Percentiles rank a stretch among this genome's conserved stretches.
phyloP scores from a whole-genome alignment of 805 yeast genomes.

The Wickerhamomyces chambardii region DNA sequence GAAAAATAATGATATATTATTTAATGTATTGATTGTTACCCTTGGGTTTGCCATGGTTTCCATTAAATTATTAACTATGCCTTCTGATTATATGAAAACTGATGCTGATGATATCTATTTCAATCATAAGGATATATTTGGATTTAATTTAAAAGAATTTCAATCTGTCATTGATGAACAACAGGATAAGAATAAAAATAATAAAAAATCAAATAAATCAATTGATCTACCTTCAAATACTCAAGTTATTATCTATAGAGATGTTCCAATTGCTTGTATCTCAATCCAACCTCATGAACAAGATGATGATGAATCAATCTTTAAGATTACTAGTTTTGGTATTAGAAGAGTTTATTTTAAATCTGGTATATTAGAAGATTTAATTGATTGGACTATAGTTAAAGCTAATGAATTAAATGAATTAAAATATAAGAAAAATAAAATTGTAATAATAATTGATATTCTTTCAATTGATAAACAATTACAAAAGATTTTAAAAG shows the following conservation, averaged over 20 bases:
- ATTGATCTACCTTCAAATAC: slow-evolving; percentile 36
- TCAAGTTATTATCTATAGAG: slow-evolving; percentile 50
- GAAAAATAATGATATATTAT: slow-evolving; percentile 10
- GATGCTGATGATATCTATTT: slow-evolving; percentile 28
- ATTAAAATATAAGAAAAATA: slow-evolving; percentile 17
- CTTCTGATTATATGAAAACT: slow-evolving; percentile 39
- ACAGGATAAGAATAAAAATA: slow-evolving; percentile 6
- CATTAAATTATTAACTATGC: slow-evolving; percentile 27
- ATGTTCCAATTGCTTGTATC: slow-evolving; percentile 61
- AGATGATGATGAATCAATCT: slow-evolving; percentile 31
- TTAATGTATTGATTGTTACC: slow-evolving; percentile 27
- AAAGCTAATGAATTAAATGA: slow-evolving; percentile 33
- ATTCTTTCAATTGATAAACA: slow-evolving; percentile 42
- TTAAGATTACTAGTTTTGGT: slow-evolving; percentile 49
- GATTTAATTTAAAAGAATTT: slow-evolving; percentile 40
- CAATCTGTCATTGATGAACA: slow-evolving; percentile 20
- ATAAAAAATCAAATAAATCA: slow-evolving; percentile 17
- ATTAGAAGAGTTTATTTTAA: slow-evolving; percentile 59
- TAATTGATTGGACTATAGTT: slow-evolving; percentile 50
- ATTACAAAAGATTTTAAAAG: slow-evolving; percentile 26
- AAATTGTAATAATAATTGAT: slow-evolving; percentile 33
- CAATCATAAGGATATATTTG: slow-evolving; percentile 32
- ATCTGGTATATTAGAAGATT: slow-evolving; percentile 55
- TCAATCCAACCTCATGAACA: slow-evolving; percentile 34
- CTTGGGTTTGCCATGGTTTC: slow-evolving; percentile 27